A percentile compares a stretch with the other conserved stretches of the same genome.
These are phyloP conservation scores for Ceratobasidium sp. DNA, from an alignment of 1,284 basidiomycete genomes.

Conservation along the genomic window DNA sequence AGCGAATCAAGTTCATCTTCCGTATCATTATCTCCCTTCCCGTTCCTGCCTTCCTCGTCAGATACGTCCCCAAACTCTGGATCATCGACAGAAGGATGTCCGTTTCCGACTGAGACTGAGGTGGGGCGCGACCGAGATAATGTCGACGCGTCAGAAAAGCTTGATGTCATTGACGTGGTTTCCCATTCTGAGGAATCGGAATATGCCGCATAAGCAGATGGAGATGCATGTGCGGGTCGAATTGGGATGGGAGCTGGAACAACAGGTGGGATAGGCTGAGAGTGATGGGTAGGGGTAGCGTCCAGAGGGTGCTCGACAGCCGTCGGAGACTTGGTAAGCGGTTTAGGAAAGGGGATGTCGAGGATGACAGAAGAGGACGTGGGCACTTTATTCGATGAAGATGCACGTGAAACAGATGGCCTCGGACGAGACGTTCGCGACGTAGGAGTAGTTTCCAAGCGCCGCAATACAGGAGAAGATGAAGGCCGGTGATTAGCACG, in stretches of 20 bases:
- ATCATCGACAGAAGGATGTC: slow-evolving; percentile 22
- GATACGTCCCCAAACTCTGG: slow-evolving; percentile 40
- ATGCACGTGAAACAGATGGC: slow-evolving; percentile 27
- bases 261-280: slow-evolving; percentile 21
- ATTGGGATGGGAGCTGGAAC: slow-evolving; percentile 12
- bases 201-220: slow-evolving; percentile 27
- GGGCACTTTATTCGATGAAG: slow-evolving; percentile 36
- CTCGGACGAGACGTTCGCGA: slow-evolving; percentile 24
- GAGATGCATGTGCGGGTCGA: slow-evolving; percentile 18
- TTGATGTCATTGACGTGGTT: slow-evolving; percentile 41
- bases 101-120: slow-evolving; percentile 21
- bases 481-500: slow-evolving; percentile 11
- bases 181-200: slow-evolving; percentile 42
- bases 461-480: neutral
- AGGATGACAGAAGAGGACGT: slow-evolving; percentile 38
- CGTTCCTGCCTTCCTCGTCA: slow-evolving; percentile 45
- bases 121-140: slow-evolving; percentile 42
- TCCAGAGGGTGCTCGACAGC: slow-evolving; percentile 16
- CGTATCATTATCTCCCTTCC: slow-evolving; percentile 35
- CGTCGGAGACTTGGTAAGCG: slow-evolving; percentile 32
- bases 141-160: slow-evolving; percentile 34
- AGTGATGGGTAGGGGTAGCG: slow-evolving; percentile 24
- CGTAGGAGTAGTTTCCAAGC: slow-evolving; percentile 13
- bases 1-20: slow-evolving; percentile 40
- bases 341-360: slow-evolving; percentile 22